Percentiles rank a stretch among this genome's conserved stretches.
Conservation (phyloP, 352 stramenopile species). For the Phytophthora agathidicida region DNA sequence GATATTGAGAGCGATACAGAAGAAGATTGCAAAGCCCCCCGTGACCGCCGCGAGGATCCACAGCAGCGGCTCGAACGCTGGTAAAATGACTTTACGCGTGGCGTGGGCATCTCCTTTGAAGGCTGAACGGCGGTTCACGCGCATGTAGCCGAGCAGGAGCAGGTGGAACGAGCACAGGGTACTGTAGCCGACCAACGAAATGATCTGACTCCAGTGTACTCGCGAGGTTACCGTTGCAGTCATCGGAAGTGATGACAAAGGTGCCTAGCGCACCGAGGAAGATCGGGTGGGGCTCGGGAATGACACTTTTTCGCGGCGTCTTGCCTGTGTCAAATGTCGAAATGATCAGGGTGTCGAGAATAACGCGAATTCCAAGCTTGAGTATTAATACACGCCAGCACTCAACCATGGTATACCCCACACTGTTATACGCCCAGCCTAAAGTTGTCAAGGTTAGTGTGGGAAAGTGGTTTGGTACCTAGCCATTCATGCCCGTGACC, state of each 20-base stretch:
- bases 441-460: too few relatives aligned
- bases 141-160: constrained; percentile 50
- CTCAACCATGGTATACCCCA: too few relatives aligned
- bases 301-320: not conserved
- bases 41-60: constrained; percentile 48
- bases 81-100: constrained; percentile 55
- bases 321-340: constrained; percentile 4
- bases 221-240: not conserved
- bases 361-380: too few relatives aligned
- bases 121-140: constrained; percentile 42
- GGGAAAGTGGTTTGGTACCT: too few relatives aligned
- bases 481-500: too few relatives aligned
- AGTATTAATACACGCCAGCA: too few relatives aligned
- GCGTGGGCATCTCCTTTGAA: constrained; percentile 50
- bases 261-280: not conserved
- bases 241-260: constrained; percentile 5
- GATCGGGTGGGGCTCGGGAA: not conserved
- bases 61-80: constrained; percentile 62
- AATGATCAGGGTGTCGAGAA: not conserved
- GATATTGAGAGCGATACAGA: constrained; percentile 35
- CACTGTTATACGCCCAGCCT: too few relatives aligned
- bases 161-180: constrained; percentile 40
- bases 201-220: constrained; percentile 35
- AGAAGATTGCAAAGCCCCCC: constrained; percentile 36
- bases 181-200: constrained; percentile 41